Conservation (phyloP, 306 rosid genomes). For the Amphicarpaea edgeworthii region DNA sequence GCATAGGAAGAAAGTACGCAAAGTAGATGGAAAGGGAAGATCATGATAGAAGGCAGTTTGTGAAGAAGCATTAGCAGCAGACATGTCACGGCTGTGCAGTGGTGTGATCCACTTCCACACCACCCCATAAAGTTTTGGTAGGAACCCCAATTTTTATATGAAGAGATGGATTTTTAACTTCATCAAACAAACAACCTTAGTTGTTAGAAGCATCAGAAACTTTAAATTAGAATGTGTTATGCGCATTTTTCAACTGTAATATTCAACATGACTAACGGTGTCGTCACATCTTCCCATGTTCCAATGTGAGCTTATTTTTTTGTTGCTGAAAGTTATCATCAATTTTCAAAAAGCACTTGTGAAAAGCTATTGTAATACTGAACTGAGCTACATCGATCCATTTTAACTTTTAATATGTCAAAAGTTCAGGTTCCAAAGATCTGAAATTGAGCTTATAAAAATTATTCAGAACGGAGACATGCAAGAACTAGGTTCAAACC, state of each 20-base stretch:
- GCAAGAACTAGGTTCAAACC: too few relatives aligned
- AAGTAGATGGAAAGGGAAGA: conserved; percentile 60
- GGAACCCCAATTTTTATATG: conserved; percentile 26
- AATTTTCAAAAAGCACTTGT: not conserved
- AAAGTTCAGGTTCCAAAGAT: too few relatives aligned
- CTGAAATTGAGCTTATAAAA: too few relatives aligned
- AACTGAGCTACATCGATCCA: too few relatives aligned
- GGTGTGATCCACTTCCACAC: conserved; percentile 1
- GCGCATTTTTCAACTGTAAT: conserved; percentile 28
- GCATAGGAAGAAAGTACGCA: conserved; percentile 66
- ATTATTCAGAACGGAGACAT: too few relatives aligned
- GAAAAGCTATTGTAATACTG: too few relatives aligned
- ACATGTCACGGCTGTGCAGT: not conserved
- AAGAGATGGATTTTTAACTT: conserved; percentile 33
- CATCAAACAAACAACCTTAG: not conserved
- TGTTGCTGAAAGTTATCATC: not conserved
- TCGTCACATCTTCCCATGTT: not conserved
- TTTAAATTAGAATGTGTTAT: not conserved
- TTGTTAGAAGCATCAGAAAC: not conserved
- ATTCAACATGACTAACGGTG: not conserved
- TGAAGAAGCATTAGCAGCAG: conserved; percentile 49
- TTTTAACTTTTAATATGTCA: too few relatives aligned
- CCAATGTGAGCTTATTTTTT: not conserved
- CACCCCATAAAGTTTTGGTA: conserved; percentile 45
- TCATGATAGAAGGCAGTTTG: conserved; percentile 48